Evolutionary conservation across 768 basidiomycete species (phyloP), one percentile per base, ranked within the genome.

Genomic region (Lyophyllum atratum): DNA sequence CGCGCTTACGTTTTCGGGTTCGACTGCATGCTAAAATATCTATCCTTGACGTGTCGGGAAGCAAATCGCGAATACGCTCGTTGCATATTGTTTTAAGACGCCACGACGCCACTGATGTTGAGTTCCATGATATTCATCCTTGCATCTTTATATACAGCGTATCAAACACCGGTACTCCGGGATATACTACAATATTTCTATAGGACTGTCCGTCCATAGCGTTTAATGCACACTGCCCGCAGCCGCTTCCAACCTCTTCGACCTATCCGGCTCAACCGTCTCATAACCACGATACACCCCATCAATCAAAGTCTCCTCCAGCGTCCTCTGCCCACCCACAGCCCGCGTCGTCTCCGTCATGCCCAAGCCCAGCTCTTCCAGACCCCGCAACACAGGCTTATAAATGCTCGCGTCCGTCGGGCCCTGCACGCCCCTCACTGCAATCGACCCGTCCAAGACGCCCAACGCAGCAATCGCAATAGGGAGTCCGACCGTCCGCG

Each of bases 401-500:
- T 86, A 93, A 22, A 96, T 74, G 26, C 76, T 80, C 59, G 72
- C 68, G 37, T 84, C 80, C 29, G 77, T 78, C 0, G 95, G 95
- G 10, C 88, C 87, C 28, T 71, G 76, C 3, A 93, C 93, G 17
- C 93, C 93, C 31, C 85, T 69, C 14, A 66, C 70, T 60, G 37
- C 60, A 51, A 71, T 73, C 54, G 75, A 72, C 0, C 89, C 90
- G 66, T 92, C 88, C 37, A 91, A 70, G 5, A 94, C 78, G 31
- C 78, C 76, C 62, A 90, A 68, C 1, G 93, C 85, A 1, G 93
- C 93, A 64, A 94, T 84, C 1, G 91, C 95, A 7, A 95, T 84
- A 0, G 95, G 95, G 44, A 95, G 72, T 4, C 94, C 94, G 17
- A 97, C 95, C 2, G 90, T 92, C 28, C 86, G 78, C n/a, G 93